Evolutionary conservation across 148 eudicot species (phyloP).

Genomic region (Arctostaphylos glauca): DNA sequence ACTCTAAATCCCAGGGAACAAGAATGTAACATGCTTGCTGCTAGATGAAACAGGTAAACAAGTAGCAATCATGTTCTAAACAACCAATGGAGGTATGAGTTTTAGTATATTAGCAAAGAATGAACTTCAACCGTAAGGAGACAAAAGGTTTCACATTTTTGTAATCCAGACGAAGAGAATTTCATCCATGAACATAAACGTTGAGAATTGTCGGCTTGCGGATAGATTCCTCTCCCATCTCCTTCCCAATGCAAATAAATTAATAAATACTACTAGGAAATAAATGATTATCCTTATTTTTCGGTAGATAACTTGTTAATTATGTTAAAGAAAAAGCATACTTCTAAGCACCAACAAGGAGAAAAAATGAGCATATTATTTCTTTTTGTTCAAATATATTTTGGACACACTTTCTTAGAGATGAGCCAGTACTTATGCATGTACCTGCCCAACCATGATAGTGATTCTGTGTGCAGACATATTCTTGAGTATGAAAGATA

Average conservation of each 20-base stretch:
- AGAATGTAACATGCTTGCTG: no score
- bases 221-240: background rate
- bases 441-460: background rate
- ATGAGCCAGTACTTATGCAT: background rate
- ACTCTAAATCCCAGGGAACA: constrained; percentile 9
- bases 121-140: background rate
- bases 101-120: background rate
- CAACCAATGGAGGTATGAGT: background rate
- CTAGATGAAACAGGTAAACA: background rate
- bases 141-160: background rate
- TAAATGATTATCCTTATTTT: background rate
- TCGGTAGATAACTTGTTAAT: background rate
- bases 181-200: background rate
- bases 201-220: background rate
- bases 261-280: background rate
- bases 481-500: background rate
- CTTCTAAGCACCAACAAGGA: background rate
- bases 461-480: background rate
- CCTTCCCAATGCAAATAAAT: background rate
- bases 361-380: background rate
- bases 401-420: background rate
- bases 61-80: background rate
- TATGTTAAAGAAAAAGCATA: background rate
- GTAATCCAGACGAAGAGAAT: background rate
- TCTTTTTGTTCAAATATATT: background rate